Percentiles rank a stretch among this genome's conserved stretches.
phyloP scores from a whole-genome alignment of 2,329 filamentous ascomycete genomes.

The Diaporthe nobilis region DNA sequence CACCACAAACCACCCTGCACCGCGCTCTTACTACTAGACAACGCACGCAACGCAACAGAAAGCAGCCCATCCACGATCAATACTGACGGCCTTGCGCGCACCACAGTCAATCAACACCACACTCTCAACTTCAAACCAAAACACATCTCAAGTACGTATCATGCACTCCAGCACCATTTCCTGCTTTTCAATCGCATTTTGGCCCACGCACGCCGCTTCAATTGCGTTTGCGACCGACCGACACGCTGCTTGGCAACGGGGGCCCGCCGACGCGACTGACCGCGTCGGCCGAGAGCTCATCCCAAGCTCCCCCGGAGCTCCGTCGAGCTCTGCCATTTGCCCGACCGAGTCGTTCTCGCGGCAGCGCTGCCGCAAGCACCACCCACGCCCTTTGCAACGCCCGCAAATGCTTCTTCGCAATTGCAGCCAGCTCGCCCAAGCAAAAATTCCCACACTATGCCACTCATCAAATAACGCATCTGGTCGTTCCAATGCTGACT shows the following conservation, averaged over 20 bases:
- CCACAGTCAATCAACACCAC: slow-evolving; percentile 48
- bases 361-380: background rate
- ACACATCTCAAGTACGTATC: slow-evolving; percentile 54
- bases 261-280: slow-evolving; percentile 22
- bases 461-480: background rate
- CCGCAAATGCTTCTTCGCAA: background rate
- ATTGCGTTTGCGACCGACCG: slow-evolving; percentile 56
- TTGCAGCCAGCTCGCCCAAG: background rate
- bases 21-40: slow-evolving; percentile 12
- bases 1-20: slow-evolving; percentile 29
- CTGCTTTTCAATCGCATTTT: slow-evolving; percentile 54
- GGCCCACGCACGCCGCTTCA: slow-evolving; percentile 51
- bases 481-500: slow-evolving; percentile 47
- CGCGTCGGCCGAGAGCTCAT: slow-evolving; percentile 30
- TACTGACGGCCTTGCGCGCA: slow-evolving; percentile 41
- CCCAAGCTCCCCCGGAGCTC: slow-evolving; percentile 31
- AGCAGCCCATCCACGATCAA: slow-evolving; percentile 12
- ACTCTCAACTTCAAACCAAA: slow-evolving; percentile 43
- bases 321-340: slow-evolving; percentile 29
- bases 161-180: slow-evolving; percentile 46
- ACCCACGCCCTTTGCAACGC: background rate
- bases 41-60: background rate
- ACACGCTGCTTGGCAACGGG: slow-evolving; percentile 15
- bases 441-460: background rate
- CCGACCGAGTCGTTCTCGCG: background rate